Conservation (phyloP, 1,284 basidiomycete genomes). For the Apiotrichum sp. region DNA sequence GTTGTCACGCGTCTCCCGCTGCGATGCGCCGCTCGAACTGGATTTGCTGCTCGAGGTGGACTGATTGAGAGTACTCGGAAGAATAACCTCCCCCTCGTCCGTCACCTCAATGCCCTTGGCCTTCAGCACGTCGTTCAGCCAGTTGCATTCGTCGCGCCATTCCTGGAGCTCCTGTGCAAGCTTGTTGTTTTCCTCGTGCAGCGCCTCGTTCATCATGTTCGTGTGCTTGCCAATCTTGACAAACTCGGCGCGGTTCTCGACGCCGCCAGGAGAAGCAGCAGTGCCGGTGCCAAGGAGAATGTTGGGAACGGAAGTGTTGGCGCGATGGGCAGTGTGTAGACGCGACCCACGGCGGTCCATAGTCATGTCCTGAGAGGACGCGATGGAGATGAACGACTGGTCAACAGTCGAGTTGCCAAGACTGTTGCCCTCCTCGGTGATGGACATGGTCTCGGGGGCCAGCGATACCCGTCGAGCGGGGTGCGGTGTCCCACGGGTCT, state of each 20-base stretch:
- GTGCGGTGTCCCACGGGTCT: conserved; percentile 31
- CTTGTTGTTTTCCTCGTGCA: conserved; percentile 37
- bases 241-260: conserved; percentile 36
- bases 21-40: neutral
- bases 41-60: neutral
- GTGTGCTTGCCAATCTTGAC: conserved; percentile 46
- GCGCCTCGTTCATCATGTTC: conserved; percentile 44
- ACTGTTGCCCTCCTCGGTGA: conserved; percentile 24
- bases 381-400: conserved; percentile 43
- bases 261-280: conserved; percentile 3
- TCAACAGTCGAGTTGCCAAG: conserved; percentile 6
- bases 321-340: conserved; percentile 20
- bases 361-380: conserved; percentile 44
- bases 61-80: neutral
- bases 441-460: conserved; percentile 23
- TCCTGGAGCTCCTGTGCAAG: conserved; percentile 38
- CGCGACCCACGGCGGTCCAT: conserved; percentile 36
- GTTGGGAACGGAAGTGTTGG: conserved; percentile 40
- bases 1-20: conserved; percentile 10
- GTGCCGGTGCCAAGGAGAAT: conserved; percentile 26
- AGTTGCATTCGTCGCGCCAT: conserved; percentile 34
- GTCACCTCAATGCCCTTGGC: conserved; percentile 33
- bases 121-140: conserved; percentile 23
- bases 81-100: conserved; percentile 10
- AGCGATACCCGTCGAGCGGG: conserved; percentile 31